Base-by-base conservation (phyloP, 352 stramenopile genomes). In the Phytophthora vignae region DNA sequence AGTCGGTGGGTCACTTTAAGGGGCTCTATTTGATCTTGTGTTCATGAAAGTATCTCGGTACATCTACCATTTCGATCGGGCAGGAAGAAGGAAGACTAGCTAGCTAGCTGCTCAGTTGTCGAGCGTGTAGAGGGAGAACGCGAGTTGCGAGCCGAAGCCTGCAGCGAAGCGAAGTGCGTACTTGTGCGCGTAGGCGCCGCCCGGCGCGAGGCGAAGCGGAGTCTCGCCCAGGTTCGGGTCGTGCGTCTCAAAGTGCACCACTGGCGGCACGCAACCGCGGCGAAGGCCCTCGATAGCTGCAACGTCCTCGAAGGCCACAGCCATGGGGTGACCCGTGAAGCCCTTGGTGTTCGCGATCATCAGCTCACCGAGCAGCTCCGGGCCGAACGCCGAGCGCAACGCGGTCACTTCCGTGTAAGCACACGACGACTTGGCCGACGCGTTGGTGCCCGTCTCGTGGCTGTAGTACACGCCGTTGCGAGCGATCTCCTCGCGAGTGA, bases 361-460 rank as follows among this genome's bases (percentile, higher is more conserved):
- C 19, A 98, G 72, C 50, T 90, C 68, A 53, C 81, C 72, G 4
- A 96, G 67, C 66, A 96, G 71, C n/a, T 90, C 77, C 1, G 90
- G 69, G 56, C 96, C 78, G 67, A 91, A 77, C 76, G 90, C 76
- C 84, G 71, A 57, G 77, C 94, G 70, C 25, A 94, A 67, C 40
- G 84, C 81, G 1, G 71, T 81, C 25, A 94, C 79, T 84, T 99
- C 97, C 62, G 98, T 98, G 64, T 92, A 96, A n/a, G 96, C 91
- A 82, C 97, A 99, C 61, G 92, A 98, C 10, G 85, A 87, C 48
- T 81, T 96, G 31, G 90, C 81, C 3, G 95, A 98, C 19, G 96
- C 94, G 83, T 99, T 98, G 25, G 96, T 99, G 64, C 92, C 96
- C 21, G 97, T 99, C 77, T 99, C 97, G 73, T 99, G 97, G 55